phyloP scores from a whole-genome alignment of 2,329 filamentous ascomycete species.

The Ascosphaera apis region DNA sequence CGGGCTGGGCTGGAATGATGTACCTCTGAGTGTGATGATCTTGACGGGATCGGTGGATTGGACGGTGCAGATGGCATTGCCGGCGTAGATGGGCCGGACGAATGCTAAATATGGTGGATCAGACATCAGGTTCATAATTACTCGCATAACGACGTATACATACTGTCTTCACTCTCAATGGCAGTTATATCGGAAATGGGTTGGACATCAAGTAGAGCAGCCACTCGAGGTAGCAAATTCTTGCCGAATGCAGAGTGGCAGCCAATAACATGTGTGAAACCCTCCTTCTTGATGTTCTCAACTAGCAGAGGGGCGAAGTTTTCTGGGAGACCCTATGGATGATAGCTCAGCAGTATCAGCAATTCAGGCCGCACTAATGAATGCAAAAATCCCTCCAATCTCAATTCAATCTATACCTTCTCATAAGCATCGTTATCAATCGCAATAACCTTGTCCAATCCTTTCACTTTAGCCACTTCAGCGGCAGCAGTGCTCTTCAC shows the following conservation, averaged over 20 bases:
- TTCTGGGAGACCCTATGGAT: conserved; percentile 55
- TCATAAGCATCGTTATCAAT: conserved; percentile 83
- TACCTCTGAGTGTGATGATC: conserved; percentile 77
- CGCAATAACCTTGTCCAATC: conserved; percentile 73
- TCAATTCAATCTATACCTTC: conserved; percentile 33
- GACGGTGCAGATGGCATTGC: conserved; percentile 90
- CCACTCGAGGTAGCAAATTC: conserved; percentile 73
- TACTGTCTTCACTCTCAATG: conserved; percentile 69
- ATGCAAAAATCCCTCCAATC: too few species aligned
- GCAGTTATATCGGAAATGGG: conserved; percentile 79
- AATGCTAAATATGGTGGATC: conserved; percentile 30
- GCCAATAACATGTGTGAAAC: conserved; percentile 76
- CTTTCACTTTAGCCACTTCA: conserved; percentile 70
- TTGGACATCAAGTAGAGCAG: conserved; percentile 75
- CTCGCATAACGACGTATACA: conserved; percentile 9
- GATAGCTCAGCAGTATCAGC: conserved; percentile 3
- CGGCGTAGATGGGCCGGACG: conserved; percentile 88
- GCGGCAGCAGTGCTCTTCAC: conserved; percentile 49
- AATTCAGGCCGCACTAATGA: background rate
- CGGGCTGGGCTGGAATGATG: conserved; percentile 60
- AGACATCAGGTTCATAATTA: background rate
- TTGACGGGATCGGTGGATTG: conserved; percentile 73
- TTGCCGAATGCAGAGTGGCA: conserved; percentile 94
- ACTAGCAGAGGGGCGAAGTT: conserved; percentile 82
- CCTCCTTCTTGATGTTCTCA: conserved; percentile 91